Percentiles rank a stretch among this genome's conserved stretches.
phyloP scores from a whole-genome alignment of 2,329 filamentous ascomycete genomes.

The Cladophialophora psammophila region DNA sequence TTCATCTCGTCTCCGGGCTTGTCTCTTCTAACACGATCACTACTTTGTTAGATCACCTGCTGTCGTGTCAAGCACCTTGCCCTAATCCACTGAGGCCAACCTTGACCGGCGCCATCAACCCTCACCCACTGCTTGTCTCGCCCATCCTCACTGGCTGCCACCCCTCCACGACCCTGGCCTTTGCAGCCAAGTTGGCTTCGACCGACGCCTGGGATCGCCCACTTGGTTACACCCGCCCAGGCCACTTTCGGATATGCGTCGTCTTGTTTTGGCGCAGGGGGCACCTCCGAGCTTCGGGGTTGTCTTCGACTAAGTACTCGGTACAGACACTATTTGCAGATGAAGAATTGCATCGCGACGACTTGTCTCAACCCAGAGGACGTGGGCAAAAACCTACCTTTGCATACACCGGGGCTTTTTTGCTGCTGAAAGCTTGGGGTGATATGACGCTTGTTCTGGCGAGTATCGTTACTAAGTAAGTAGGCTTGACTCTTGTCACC shows the following conservation, averaged over 20 bases:
- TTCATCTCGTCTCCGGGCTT: conserved; percentile 5
- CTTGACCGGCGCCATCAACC: neutral
- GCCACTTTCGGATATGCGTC: conserved; percentile 15
- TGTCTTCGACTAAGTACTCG: neutral
- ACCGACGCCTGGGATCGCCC: conserved; percentile 14
- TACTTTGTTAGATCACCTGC: conserved; percentile 1
- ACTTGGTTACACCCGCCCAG: conserved; percentile 18
- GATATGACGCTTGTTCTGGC: neutral
- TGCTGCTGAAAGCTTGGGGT: neutral
- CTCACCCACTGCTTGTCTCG: conserved; percentile 8
- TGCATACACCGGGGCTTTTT: neutral
- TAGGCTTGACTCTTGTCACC: neutral
- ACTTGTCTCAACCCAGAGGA: neutral
- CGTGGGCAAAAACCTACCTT: conserved; percentile 5
- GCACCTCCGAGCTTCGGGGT: neutral
- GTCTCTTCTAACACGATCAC: neutral
- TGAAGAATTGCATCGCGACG: neutral
- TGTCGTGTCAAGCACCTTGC: conserved; percentile 14
- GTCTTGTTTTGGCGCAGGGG: conserved; percentile 22
- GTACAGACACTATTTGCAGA: neutral
- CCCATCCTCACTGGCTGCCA: conserved; percentile 15
- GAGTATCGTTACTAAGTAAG: neutral
- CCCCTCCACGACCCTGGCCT: conserved; percentile 4
- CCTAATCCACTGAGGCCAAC: conserved; percentile 1
- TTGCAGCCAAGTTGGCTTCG: conserved; percentile 5